Evolutionary conservation across 768 basidiomycete genomes (phyloP).

Genomic region (Amanita rimosa): DNA sequence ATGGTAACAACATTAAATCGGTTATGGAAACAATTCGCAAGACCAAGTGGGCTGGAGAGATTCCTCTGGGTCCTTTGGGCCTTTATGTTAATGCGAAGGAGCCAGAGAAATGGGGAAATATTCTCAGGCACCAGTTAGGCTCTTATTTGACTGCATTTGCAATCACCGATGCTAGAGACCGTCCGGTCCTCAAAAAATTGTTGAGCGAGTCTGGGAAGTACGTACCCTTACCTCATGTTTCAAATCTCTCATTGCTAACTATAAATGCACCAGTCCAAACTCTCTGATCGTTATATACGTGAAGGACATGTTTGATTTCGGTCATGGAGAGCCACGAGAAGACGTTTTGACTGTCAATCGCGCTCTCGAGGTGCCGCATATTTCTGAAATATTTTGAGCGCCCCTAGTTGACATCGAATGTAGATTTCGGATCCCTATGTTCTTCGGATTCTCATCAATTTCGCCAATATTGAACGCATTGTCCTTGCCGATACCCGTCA

Average conservation of each 20-base stretch:
- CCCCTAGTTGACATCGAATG: conserved; percentile 7
- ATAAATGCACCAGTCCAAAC: conserved; percentile 23
- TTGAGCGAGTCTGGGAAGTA: conserved; percentile 54
- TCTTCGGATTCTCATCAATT: conserved; percentile 73
- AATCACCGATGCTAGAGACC: conserved; percentile 61
- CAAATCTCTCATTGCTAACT: conserved; percentile 7
- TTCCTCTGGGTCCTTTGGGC: conserved; percentile 75
- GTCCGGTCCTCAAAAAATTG: conserved; percentile 41
- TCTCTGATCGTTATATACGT: conserved; percentile 50
- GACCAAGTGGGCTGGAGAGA: conserved; percentile 51
- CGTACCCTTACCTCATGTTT: conserved; percentile 15
- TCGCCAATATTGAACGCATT: conserved; percentile 55
- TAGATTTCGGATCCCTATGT: conserved; percentile 72
- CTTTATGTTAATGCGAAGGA: conserved; percentile 66
- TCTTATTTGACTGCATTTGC: conserved; percentile 56
- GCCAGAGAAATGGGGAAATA: conserved; percentile 42
- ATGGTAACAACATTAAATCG: conserved; percentile 47
- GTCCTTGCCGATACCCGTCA: conserved; percentile 54
- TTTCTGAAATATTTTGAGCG: neutral
- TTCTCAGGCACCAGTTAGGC: conserved; percentile 58
- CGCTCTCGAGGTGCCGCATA: conserved; percentile 51
- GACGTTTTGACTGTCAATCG: conserved; percentile 67
- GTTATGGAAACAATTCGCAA: conserved; percentile 42
- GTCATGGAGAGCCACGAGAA: conserved; percentile 54
- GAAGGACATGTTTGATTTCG: conserved; percentile 76